phyloP scores from a whole-genome alignment of 805 yeast species.

The Pichia sporocuriosa region DNA sequence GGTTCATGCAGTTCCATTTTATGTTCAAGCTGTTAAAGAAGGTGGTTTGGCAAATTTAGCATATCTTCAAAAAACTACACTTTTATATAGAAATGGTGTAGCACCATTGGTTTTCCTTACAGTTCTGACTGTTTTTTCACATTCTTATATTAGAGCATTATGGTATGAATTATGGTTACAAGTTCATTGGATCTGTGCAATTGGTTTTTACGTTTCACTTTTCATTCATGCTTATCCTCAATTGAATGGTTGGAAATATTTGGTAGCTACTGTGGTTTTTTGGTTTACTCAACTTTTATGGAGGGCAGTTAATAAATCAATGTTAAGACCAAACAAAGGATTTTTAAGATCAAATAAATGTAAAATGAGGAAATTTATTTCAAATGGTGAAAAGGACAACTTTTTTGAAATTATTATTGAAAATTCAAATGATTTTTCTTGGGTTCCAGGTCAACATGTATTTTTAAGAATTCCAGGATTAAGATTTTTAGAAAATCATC shows the following conservation, averaged over 20 bases:
- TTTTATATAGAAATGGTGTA: constrained; percentile 34
- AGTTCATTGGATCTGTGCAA: constrained; percentile 46
- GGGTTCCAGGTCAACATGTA: constrained; percentile 54
- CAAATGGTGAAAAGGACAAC: constrained; percentile 29
- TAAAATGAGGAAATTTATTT: constrained; percentile 25
- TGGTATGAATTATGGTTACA: constrained; percentile 45
- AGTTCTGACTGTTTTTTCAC: constrained; percentile 37
- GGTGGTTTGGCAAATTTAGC: constrained; percentile 38
- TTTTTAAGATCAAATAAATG: constrained; percentile 26
- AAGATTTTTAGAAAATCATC: constrained; percentile 46
- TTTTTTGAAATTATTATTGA: constrained; percentile 32
- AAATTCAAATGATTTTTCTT: constrained; percentile 31
- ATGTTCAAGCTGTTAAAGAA: constrained; percentile 37
- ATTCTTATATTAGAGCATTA: constrained; percentile 33
- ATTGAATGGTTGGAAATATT: constrained; percentile 35
- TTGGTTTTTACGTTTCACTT: constrained; percentile 41
- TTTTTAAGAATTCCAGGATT: constrained; percentile 41
- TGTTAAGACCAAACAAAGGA: constrained; percentile 37
- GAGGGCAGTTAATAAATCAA: constrained; percentile 39
- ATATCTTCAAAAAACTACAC: constrained; percentile 20
- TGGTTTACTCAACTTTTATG: constrained; percentile 45
- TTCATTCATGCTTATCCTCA: constrained; percentile 36
- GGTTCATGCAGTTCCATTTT: constrained; percentile 47
- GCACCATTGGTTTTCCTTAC: constrained; percentile 42
- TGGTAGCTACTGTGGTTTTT: constrained; percentile 45